These are phyloP conservation scores for Talaromyces islandicus DNA, from an alignment of 2,329 filamentous ascomycete genomes.

Conservation along the genomic window DNA sequence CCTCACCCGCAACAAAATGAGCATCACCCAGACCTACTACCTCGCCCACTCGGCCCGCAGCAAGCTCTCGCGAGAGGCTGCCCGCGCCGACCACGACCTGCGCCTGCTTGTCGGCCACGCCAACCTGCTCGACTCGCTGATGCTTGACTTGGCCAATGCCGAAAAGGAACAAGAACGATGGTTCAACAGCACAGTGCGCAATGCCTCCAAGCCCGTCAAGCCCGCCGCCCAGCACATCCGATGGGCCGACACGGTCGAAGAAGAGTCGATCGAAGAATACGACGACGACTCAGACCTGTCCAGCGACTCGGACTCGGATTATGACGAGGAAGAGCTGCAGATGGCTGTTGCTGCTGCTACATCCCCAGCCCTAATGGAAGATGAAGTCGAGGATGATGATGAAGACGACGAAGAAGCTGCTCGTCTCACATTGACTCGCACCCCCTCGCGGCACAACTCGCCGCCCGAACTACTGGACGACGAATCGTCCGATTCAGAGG, in stretches of 20 bases:
- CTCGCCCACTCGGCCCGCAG: slow-evolving; percentile 92
- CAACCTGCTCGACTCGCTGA: slow-evolving; percentile 93
- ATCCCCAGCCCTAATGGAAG: slow-evolving; percentile 31
- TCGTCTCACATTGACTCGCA: slow-evolving; percentile 60
- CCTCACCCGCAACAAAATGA: slow-evolving; percentile 67
- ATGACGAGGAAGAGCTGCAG: slow-evolving; percentile 8
- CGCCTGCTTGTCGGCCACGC: slow-evolving; percentile 93
- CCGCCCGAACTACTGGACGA: slow-evolving; percentile 67
- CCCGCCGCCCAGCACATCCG: slow-evolving; percentile 67
- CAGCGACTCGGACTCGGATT: slow-evolving; percentile 33
- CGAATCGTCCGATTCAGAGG: slow-evolving; percentile 60
- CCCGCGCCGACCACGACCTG: slow-evolving; percentile 86
- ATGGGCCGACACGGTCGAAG: slow-evolving; percentile 75
- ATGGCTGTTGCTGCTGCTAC: slow-evolving; percentile 18
- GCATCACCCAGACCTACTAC: slow-evolving; percentile 96
- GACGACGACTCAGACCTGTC: slow-evolving; percentile 57
- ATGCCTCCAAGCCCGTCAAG: slow-evolving; percentile 53
- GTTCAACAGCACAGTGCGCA: slow-evolving; percentile 93
- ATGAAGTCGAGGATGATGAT: slow-evolving; percentile 58
- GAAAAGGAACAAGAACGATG: slow-evolving; percentile 93
- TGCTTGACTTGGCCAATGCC: slow-evolving; percentile 85
- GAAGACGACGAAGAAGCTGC: slow-evolving; percentile 56
- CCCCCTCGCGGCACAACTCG: slow-evolving; percentile 61
- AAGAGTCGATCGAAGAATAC: slow-evolving; percentile 67
- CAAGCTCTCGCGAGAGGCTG: slow-evolving; percentile 92